These are phyloP conservation scores for Colletotrichum aenigma DNA, from an alignment of 2,329 filamentous ascomycete species.

Conservation along the genomic window DNA sequence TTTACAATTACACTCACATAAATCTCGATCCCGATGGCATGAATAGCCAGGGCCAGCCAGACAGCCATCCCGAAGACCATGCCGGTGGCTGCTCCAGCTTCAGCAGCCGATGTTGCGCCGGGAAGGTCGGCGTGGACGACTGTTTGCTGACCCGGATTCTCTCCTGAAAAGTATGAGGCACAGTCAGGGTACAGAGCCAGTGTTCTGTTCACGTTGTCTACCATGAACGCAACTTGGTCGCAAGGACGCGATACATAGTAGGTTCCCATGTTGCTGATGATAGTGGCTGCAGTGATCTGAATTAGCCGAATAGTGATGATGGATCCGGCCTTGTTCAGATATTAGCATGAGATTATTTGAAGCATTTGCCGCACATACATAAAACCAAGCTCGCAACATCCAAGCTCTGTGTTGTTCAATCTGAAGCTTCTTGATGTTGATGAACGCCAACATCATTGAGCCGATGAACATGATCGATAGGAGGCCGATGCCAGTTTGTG, in stretches of 20 bases:
- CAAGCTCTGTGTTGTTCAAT: constrained; percentile 68
- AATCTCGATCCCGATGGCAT: constrained; percentile 19
- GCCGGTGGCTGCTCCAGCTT: constrained; percentile 44
- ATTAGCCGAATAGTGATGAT: constrained; percentile 57
- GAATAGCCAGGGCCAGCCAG: constrained; percentile 38
- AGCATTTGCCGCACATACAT: constrained; percentile 32
- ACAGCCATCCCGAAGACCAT: constrained; percentile 52
- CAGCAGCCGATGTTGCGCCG: constrained; percentile 23
- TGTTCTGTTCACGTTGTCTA: constrained; percentile 27
- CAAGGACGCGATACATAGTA: constrained; percentile 44
- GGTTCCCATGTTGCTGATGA: constrained; percentile 33
- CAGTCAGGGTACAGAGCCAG: constrained; percentile 47
- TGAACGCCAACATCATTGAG: constrained; percentile 50
- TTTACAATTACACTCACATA: constrained; percentile 25
- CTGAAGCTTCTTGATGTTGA: constrained; percentile 64
- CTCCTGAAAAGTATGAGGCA: constrained; percentile 35
- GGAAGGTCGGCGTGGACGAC: constrained; percentile 35
- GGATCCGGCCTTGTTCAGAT: constrained; percentile 37
- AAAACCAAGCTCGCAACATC: constrained; percentile 64
- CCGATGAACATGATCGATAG: constrained; percentile 48
- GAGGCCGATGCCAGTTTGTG: constrained; percentile 48
- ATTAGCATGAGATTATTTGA: not conserved
- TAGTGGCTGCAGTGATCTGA: constrained; percentile 37
- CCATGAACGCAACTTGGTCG: constrained; percentile 47
- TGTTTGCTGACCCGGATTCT: constrained; percentile 26